Evolutionary conservation across 2,329 filamentous ascomycete genomes (phyloP), one percentile per base, ranked within the genome.

Genomic region (Aspergillus tamarii): DNA sequence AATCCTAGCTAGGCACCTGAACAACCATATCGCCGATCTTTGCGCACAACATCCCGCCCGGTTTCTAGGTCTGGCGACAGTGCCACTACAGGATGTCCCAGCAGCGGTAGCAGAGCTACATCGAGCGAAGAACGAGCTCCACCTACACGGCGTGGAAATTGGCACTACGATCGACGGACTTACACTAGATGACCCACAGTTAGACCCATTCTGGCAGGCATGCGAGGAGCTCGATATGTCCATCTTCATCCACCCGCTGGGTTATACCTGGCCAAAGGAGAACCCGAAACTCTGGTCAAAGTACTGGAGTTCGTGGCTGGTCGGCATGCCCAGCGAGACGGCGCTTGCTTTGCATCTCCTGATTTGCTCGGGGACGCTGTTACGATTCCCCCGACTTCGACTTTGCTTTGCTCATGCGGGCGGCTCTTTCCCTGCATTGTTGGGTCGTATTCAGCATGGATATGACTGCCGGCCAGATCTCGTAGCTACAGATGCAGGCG

Each of bases 371-470:
- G 67, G 67, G 7, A 63, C 66, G 3, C 21, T 69, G 8, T 48
- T 67, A 4, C 62, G 64, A 14, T 67, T 67, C 12, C 67, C 65
- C 1, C 63, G 54, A 4, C 58, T 69, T n/a, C 52, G 61, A 10
- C 55, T 69, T 6, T 69, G 67, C 41, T 69, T 69, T 32, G 67
- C 67, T 4, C 67, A 69, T 26, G 67, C 67, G 1, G 67, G 67
- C 1, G 67, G 67, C 1, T 61, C 65, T 16, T 69, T 66, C 43
- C 60, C 64, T 1, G 56, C 67, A 11, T 61, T 69, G 3, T 50
- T 69, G n/a, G 67, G 67, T 3, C 45, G 68, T 16, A 67, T 70
- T 32, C 68, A 70, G 52, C 68, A 69, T 19, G 68, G 67, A 16
- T 65, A 63, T 32, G 60, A 65, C 30, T 65, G 64, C 46, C 64